Base-by-base conservation (phyloP, 305 asterid species). In the Euphrasia arctica region DNA sequence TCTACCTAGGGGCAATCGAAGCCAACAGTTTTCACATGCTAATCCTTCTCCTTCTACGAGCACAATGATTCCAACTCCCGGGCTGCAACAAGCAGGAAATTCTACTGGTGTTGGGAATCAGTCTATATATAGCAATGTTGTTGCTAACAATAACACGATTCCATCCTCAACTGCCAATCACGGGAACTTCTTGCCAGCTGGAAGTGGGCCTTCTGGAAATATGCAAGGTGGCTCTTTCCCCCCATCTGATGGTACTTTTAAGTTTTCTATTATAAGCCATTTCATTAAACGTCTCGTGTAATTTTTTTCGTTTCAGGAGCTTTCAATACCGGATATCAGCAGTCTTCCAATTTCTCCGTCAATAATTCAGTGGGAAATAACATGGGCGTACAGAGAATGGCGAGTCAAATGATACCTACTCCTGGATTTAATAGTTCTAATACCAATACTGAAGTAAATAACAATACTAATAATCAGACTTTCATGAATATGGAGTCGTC, bases 11-110 rank as follows among this genome's bases (percentile, higher is more conserved):
- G 78, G 72, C 69, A 86, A 78, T 78, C 89, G 84, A 50, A 78
- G 67, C 65, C 92, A 84, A 67, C 95, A 83, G 73, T 78, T 76
- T 71, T 74, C 90, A 54, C 96, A 87, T 66, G 82, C 77, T 64
- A 87, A 71, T 85, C 72, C 97, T 15, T 88, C 98, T 58, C 72
- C 90, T 57, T 78, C 98, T 59, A 64, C 80, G 72, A 88, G 98
- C 70, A 81, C 97, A 49, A 94, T 94, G 99, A 94, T 94, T 72
- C 99, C 99, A 69, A 89, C 99, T 60, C 98, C 99, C 69, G 98
- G 99, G 61, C 69, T 91, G 83, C 80, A 87, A 63, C 99, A 83
- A 79, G 80, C 77, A 72, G 93, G 84, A 60, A 85, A 80, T 70
- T 70, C 94, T 43, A 80, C 72, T 76, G 63, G 77, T 60, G 75